Evolutionary conservation across 768 basidiomycete genomes (phyloP).

Genomic region (Tremella fuciformis): DNA sequence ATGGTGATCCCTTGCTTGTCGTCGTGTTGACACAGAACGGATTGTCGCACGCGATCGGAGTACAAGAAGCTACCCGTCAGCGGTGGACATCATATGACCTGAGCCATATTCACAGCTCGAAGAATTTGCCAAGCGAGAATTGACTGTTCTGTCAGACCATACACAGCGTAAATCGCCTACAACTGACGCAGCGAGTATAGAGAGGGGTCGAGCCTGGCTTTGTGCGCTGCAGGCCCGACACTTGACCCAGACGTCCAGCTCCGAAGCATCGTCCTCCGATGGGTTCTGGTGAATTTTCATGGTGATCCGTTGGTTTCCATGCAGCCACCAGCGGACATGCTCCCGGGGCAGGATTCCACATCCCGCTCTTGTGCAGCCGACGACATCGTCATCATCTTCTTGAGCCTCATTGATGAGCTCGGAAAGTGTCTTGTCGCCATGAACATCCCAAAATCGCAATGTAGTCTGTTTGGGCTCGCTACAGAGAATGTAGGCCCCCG

Average conservation of each 20-base stretch:
- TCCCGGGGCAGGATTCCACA: slow-evolving; percentile 20
- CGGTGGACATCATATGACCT: neutral
- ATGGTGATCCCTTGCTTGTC: neutral
- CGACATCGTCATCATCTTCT: slow-evolving; percentile 17
- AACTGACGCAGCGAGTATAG: slow-evolving; percentile 12
- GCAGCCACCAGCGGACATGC: slow-evolving; percentile 31
- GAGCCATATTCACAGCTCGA: slow-evolving; percentile 30
- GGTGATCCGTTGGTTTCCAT: slow-evolving; percentile 23
- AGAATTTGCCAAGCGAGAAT: slow-evolving; percentile 38
- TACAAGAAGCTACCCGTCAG: slow-evolving; percentile 22
- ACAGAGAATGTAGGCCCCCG: slow-evolving; percentile 9
- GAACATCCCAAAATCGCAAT: slow-evolving; percentile 21
- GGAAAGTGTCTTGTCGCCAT: slow-evolving; percentile 21
- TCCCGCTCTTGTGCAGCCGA: slow-evolving; percentile 15
- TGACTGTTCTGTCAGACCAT: slow-evolving; percentile 7
- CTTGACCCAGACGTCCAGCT: slow-evolving; percentile 24
- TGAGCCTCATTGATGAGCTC: slow-evolving; percentile 15
- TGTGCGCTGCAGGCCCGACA: slow-evolving; percentile 25
- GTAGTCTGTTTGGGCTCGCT: slow-evolving; percentile 13
- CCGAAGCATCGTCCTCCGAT: neutral
- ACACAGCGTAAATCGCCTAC: neutral
- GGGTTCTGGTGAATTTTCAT: slow-evolving; percentile 9
- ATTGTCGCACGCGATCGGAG: slow-evolving; percentile 16
- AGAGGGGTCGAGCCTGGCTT: slow-evolving; percentile 9
- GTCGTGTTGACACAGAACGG: slow-evolving; percentile 25